phyloP scores from a whole-genome alignment of 192 early-diverging fungal genomes.

The Podila minutissima region DNA sequence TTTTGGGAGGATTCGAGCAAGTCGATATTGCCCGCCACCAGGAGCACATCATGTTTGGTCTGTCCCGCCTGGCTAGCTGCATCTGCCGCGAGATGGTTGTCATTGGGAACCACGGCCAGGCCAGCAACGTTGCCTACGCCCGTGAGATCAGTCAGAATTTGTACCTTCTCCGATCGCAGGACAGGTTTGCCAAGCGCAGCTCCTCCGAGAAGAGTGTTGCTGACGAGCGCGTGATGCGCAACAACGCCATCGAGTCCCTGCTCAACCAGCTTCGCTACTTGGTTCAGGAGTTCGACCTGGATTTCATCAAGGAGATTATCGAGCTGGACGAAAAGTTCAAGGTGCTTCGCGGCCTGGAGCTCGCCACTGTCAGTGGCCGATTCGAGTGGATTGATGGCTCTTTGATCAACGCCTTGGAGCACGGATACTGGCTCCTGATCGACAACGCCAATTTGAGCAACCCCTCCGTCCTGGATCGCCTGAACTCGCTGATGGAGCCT shows the following conservation, averaged over 20 bases:
- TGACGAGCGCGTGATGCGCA: conserved; percentile 38
- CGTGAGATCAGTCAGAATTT: conserved; percentile 46
- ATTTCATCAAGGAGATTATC: conserved; percentile 25
- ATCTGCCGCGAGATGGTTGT: conserved; percentile 56
- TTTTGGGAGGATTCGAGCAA: conserved; percentile 98
- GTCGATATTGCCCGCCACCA: conserved; percentile 83
- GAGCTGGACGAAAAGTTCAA: conserved; percentile 44
- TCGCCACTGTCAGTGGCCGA: conserved; percentile 70
- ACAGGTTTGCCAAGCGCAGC: conserved; percentile 27
- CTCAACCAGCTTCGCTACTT: conserved; percentile 45
- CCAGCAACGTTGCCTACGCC: conserved; percentile 21
- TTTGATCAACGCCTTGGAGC: conserved; percentile 87
- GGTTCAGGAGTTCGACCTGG: conserved; percentile 42
- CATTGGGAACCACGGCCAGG: conserved; percentile 1
- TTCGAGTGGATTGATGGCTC: conserved; percentile 99
- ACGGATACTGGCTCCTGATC: conserved; percentile 93
- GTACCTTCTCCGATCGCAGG: conserved; percentile 39
- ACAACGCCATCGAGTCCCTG: conserved; percentile 35
- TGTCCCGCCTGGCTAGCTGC: conserved; percentile 55
- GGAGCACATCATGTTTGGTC: conserved; percentile 56
- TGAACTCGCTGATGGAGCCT: conserved; percentile 94
- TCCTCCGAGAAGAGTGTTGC: conserved; percentile 20
- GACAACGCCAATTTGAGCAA: conserved; percentile 98
- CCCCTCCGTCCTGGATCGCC: conserved; percentile 92
- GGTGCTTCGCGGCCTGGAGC: conserved; percentile 55